Conservation (phyloP, 2,329 filamentous ascomycete species). For the Colletotrichum chrysophilum region DNA sequence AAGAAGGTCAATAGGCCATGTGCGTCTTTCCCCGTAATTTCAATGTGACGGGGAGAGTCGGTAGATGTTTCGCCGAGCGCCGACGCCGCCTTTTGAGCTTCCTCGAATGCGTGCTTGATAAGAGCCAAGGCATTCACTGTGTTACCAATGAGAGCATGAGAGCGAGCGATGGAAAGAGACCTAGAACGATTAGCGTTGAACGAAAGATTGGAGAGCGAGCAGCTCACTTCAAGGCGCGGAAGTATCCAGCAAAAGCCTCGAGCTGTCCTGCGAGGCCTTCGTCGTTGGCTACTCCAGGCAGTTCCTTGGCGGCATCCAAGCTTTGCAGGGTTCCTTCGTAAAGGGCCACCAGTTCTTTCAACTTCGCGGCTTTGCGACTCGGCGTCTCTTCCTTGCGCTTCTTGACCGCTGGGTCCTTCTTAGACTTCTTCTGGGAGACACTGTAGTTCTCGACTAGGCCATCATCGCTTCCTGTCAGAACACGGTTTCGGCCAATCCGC, state of each 20-base stretch:
- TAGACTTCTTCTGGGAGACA: constrained; percentile 52
- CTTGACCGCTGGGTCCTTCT: constrained; percentile 46
- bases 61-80: constrained; percentile 41
- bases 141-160: constrained; percentile 76
- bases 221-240: constrained; percentile 82
- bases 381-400: constrained; percentile 67
- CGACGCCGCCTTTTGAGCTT: constrained; percentile 58
- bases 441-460: constrained; percentile 66
- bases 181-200: constrained; percentile 44
- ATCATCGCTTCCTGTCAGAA: constrained; percentile 83
- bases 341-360: constrained; percentile 86
- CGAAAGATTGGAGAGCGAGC: not conserved
- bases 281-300: constrained; percentile 90
- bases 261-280: constrained; percentile 76
- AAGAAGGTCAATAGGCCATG: constrained; percentile 67
- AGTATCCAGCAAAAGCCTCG: constrained; percentile 81
- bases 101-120: constrained; percentile 72
- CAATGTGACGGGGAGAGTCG: constrained; percentile 67
- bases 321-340: constrained; percentile 93
- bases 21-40: constrained; percentile 65
- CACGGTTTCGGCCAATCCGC: constrained; percentile 91
- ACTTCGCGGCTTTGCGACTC: constrained; percentile 76
- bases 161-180: constrained; percentile 83
- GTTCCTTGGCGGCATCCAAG: constrained; percentile 85
- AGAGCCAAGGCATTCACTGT: constrained; percentile 85